These are phyloP conservation scores for Xylaria hypoxylon DNA, from an alignment of 2,329 filamentous ascomycete species.

Conservation along the genomic window DNA sequence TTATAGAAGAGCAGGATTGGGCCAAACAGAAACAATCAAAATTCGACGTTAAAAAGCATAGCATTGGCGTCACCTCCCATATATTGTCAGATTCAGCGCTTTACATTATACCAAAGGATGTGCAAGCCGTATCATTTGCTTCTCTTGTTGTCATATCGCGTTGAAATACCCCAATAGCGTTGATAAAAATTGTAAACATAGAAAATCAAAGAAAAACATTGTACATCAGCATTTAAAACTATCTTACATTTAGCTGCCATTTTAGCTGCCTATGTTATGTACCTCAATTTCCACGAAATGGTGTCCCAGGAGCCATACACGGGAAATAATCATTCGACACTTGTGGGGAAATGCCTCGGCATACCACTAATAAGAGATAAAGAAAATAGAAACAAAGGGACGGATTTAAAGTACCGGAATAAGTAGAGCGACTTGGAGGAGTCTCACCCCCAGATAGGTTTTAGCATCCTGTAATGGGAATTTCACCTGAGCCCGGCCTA, in stretches of 20 bases:
- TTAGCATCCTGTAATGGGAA: no score
- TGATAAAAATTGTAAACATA: slow-evolving; percentile 35
- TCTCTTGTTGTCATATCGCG: background rate
- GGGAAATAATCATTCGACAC: background rate
- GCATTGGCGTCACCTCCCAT: slow-evolving; percentile 16
- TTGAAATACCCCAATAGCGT: background rate
- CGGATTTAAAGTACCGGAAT: no score
- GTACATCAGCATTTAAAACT: slow-evolving; percentile 8
- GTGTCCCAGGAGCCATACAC: background rate
- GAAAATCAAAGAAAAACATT: slow-evolving; percentile 26
- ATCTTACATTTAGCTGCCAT: background rate
- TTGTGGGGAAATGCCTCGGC: no score
- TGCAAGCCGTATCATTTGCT: slow-evolving; percentile 9
- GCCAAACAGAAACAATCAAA: slow-evolving; percentile 18
- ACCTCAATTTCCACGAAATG: background rate
- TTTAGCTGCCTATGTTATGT: no score
- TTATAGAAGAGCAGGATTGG: slow-evolving; percentile 25
- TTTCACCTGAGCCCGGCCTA: no score
- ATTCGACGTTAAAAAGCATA: slow-evolving; percentile 18
- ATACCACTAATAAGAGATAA: background rate
- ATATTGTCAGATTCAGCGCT: slow-evolving; percentile 12
- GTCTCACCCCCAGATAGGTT: no score
- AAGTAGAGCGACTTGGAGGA: no score
- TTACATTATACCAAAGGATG: slow-evolving; percentile 24
- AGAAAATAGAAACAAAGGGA: background rate